Base-by-base conservation (phyloP, 1,139 yeast species). In the Hansenula sp. region DNA sequence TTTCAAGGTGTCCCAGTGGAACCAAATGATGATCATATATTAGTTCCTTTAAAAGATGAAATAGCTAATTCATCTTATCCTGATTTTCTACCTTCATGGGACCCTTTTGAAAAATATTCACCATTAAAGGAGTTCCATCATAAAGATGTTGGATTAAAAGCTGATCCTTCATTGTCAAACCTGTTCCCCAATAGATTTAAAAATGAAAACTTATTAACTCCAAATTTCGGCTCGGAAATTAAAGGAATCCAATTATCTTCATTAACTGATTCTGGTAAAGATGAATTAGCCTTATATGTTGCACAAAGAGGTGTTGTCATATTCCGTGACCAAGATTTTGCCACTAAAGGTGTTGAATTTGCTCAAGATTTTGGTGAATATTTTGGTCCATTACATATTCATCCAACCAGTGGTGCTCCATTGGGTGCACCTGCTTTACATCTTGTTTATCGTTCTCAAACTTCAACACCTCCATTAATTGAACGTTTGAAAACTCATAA, bases 331-430 rank as follows among this genome's bases (percentile, higher is more conserved):
- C 89, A 82, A 60, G 80, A 84, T 55, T 74, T 81, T 49, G 72
- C 77, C 37, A 65, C 67, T 30, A 63, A 74, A 47, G 85, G 85
- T 38, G 81, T 84, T 4, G 67, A 67, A 38, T 75, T 66, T 50
- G 70, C 73, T 34, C 71, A 67, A 28, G 70, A 76, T 19, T 77
- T 74, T 57, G 88, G 84, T 27, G 66, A 67, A 40, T 74, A 81
- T 61, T 84, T 72, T 64, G 90, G 91, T 13, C 77, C 78, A 16
- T 69, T 81, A 44, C 91, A 84, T 65, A 72, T 80, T 47, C 93
- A 84, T 58, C 89, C 89, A 44, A 81, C 87, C 5, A 77, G 85
- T 12, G 86, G 87, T n/a, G 75, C 84, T 9, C 90, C 90, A 19
- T 67, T 68, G 45, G 75, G 67, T 45, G 65, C 67, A 51, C 76